These are phyloP conservation scores for Letharia lupina DNA, from an alignment of 495 filamentous ascomycete genomes.

Conservation along the genomic window DNA sequence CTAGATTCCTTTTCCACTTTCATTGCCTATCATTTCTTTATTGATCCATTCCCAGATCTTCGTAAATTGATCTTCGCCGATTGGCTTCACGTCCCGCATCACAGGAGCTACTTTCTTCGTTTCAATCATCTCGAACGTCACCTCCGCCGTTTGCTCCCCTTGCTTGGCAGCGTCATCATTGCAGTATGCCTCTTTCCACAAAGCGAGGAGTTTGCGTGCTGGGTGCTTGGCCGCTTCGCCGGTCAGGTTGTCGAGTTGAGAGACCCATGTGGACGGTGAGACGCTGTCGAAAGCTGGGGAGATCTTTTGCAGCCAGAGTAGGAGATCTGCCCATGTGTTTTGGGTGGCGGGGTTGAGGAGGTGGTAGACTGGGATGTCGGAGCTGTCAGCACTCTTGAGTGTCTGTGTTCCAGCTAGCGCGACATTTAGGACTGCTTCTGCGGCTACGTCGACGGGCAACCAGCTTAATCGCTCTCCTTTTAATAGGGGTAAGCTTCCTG, in stretches of 20 bases:
- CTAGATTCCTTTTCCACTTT: no score
- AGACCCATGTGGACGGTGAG: conserved; percentile 35
- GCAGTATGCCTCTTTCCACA: conserved; percentile 39
- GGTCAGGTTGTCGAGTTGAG: conserved; percentile 30
- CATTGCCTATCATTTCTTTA: conserved; percentile 1
- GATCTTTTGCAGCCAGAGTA: conserved; percentile 35
- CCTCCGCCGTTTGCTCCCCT: conserved; percentile 13
- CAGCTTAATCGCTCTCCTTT: conserved; percentile 42
- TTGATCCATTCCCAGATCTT: conserved; percentile 42
- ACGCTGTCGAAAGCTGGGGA: conserved; percentile 33
- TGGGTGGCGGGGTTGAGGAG: conserved; percentile 38
- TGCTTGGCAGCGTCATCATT: conserved; percentile 13
- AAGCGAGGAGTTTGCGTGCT: conserved; percentile 36
- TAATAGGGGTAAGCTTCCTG: conserved; percentile 46
- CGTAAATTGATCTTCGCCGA: conserved; percentile 34
- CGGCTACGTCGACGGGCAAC: conserved; percentile 52
- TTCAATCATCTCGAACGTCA: conserved; percentile 30
- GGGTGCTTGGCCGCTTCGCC: conserved; percentile 28
- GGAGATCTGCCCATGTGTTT: conserved; percentile 39
- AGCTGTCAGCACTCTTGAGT: not conserved
- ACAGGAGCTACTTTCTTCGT: conserved; percentile 28
- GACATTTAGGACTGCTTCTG: conserved; percentile 39
- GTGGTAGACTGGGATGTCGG: conserved; percentile 36
- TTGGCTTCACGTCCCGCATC: conserved; percentile 32
- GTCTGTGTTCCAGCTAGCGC: not conserved